Base-by-base conservation (phyloP, 1,284 basidiomycete genomes). In the Schizophyllum amplum region DNA sequence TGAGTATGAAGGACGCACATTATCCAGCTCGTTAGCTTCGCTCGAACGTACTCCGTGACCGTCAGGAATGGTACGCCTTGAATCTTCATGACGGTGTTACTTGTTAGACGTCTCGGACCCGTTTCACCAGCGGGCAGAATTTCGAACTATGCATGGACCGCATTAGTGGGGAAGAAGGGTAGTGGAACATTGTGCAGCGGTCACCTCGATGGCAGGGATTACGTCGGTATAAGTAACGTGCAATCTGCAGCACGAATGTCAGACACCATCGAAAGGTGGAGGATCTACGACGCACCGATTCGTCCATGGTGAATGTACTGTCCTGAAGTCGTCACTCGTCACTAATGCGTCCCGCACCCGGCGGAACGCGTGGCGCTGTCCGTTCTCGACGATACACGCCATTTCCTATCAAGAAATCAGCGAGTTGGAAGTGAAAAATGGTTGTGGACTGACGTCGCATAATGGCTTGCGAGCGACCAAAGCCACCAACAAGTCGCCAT, bases 71-170 rank as follows among this genome's bases (percentile, higher is more conserved):
- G 89, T 5, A 90, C 71, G 23, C 79, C 78, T 59, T 84, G 82
- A 42, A 91, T 67, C 57, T 71, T 77, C 76, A 84, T 84, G 54
- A 83, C 80, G 1, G 83, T 89, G 24, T 76, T 74, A 48, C 72
- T 64, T 69, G 90, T 84, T 46, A 91, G 76, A 62, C 78, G 80
- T 55, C 87, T 83, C 52, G 89, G 88, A 5, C 89, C 88, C 55
- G 81, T 80, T 70, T 91, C 88, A 21, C 89, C 88, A 50, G 87
- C 88, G 23, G 84, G 83, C 48, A 90, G 68, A 57, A 91, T 88
- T 70, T 91, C 88, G 69, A 91, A 88, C 88, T 91, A 52, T 27
- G 47, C 33, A 21, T 55, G 55, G 47, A 57, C 56, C 55, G 54
- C 53, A 47, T 46, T 46, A 55, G 17, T 55, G 52, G 52, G 56